A percentile compares a stretch with the other conserved stretches of the same genome.
Evolutionary conservation across 2,329 filamentous ascomycete species (phyloP).

Genomic region (Fusarium scirpi): DNA sequence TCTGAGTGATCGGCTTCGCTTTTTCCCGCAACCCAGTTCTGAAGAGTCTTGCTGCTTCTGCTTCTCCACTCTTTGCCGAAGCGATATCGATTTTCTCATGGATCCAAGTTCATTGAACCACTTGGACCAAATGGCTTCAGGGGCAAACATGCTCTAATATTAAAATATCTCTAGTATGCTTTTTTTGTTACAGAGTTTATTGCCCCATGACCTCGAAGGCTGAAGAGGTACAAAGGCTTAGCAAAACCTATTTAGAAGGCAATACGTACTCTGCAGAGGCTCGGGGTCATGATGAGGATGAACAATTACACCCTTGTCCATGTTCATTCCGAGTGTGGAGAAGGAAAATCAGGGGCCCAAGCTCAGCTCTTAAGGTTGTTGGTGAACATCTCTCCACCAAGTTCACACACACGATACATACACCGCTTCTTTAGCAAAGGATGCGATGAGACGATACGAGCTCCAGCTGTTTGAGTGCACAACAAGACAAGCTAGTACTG

Average conservation of each 20-base stretch:
- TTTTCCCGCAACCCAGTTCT: conserved; percentile 26
- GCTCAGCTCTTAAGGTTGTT: conserved; percentile 4
- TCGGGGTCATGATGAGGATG: not conserved
- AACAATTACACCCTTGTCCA: conserved; percentile 9
- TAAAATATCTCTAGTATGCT: not conserved
- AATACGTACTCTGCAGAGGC: conserved; percentile 1
- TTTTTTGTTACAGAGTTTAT: not conserved
- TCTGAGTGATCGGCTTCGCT: conserved; percentile 23
- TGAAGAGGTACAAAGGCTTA: not conserved
- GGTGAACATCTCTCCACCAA: conserved; percentile 19
- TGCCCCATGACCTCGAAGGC: conserved; percentile 9
- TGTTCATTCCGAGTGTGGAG: conserved; percentile 26
- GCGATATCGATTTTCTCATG: conserved; percentile 1
- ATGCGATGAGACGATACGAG: conserved; percentile 12
- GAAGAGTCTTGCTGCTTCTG: conserved; percentile 2
- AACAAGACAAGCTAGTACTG: not conserved
- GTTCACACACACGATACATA: conserved; percentile 12
- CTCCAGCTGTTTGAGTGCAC: conserved; percentile 2
- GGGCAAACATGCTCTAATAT: not conserved
- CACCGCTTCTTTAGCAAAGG: conserved; percentile 36
- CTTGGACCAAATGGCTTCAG: not conserved
- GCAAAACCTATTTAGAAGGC: not conserved
- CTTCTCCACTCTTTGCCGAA: conserved; percentile 17
- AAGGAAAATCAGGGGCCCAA: conserved; percentile 27
- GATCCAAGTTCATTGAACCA: not conserved